Conservation (phyloP, 768 basidiomycete genomes). For the Naganishia onofrii region DNA sequence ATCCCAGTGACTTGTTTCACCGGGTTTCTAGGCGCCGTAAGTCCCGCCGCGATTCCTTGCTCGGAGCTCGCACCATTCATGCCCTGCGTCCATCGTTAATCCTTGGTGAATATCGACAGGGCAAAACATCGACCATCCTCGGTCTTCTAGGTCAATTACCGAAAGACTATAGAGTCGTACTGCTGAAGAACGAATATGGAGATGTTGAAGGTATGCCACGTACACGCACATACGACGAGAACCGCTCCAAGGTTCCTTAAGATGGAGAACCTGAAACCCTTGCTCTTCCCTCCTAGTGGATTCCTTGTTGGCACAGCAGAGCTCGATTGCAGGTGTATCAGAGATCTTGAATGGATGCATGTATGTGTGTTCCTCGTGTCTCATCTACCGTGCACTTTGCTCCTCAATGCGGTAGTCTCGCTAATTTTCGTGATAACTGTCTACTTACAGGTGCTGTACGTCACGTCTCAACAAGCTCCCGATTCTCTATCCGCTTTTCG, state of each 20-base stretch:
- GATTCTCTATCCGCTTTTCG: no score
- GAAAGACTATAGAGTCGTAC: slow-evolving; percentile 73
- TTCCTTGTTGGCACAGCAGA: slow-evolving; percentile 81
- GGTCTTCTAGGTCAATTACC: slow-evolving; percentile 77
- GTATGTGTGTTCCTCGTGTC: no score
- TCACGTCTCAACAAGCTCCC: not conserved
- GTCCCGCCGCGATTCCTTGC: no score
- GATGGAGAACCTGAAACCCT: no score
- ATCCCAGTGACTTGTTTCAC: slow-evolving; percentile 94
- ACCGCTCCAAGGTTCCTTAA: no score
- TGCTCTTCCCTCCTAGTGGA: slow-evolving; percentile 62
- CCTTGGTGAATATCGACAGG: slow-evolving; percentile 48
- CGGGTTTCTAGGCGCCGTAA: slow-evolving; percentile 64
- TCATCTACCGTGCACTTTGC: no score
- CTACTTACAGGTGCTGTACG: slow-evolving; percentile 31
- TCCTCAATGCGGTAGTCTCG: no score
- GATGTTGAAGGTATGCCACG: slow-evolving; percentile 71
- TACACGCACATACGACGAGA: no score
- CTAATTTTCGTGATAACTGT: slow-evolving; percentile 22
- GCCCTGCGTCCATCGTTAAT: not conserved
- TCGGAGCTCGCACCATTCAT: slow-evolving; percentile 34
- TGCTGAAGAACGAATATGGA: slow-evolving; percentile 95
- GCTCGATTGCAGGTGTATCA: slow-evolving; percentile 74
- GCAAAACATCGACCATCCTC: slow-evolving; percentile 61
- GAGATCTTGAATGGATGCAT: slow-evolving; percentile 97